These are phyloP conservation scores for Themeda triandra DNA, from an alignment of 176 grass and related monocot genomes.

Conservation along the genomic window DNA sequence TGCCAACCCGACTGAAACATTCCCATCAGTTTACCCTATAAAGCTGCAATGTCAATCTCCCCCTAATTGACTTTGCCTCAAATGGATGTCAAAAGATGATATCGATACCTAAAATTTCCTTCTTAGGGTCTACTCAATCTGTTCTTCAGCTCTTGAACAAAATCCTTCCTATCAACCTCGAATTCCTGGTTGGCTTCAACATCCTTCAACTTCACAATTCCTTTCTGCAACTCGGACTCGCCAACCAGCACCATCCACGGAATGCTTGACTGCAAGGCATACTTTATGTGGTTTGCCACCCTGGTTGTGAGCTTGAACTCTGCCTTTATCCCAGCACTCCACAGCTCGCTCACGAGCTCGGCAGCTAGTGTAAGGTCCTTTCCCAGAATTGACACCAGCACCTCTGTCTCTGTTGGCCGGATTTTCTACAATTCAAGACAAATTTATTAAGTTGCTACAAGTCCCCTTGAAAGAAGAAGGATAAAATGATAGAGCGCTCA, in stretches of 20 bases:
- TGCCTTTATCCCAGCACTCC: constrained; percentile 87
- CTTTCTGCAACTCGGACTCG: constrained; percentile 46
- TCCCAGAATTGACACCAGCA: constrained; percentile 80
- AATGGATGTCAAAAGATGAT: neutral
- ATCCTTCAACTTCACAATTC: constrained; percentile 77
- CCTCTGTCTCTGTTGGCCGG: constrained; percentile 79
- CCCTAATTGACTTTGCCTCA: neutral
- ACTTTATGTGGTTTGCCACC: constrained; percentile 63
- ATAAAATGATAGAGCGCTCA: neutral
- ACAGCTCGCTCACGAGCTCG: constrained; percentile 65
- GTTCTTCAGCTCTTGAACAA: constrained; percentile 55
- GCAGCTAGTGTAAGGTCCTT: constrained; percentile 77
- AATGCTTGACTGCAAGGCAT: constrained; percentile 54
- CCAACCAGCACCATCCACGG: constrained; percentile 91
- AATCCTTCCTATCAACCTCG: constrained; percentile 48
- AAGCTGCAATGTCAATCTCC: neutral
- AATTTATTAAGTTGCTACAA: neutral
- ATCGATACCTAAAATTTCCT: neutral
- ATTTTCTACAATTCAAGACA: constrained; percentile 34
- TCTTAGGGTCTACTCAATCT: constrained; percentile 34
- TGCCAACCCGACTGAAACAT: neutral
- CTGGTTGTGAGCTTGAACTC: constrained; percentile 84
- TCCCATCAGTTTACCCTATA: neutral
- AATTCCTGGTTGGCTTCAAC: constrained; percentile 56
- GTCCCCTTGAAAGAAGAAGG: neutral